Evolutionary conservation across 2,329 filamentous ascomycete genomes (phyloP).

Genomic region (Coniochaeta hoffmannii): DNA sequence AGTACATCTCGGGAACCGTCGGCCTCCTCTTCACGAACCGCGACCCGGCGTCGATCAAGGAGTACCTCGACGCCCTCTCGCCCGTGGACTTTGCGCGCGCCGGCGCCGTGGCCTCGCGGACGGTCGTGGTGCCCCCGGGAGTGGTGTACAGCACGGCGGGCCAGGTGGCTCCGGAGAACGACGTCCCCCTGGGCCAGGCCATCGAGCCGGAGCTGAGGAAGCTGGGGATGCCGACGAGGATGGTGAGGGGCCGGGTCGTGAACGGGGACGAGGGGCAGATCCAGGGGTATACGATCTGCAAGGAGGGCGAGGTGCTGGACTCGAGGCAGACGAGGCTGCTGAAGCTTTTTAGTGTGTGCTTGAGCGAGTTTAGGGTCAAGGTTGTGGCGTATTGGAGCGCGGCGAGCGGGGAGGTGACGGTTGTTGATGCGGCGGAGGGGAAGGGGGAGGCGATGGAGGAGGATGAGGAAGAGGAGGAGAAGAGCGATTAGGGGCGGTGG

Average conservation of each 20-base stretch:
- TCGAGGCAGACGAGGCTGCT: slow-evolving; percentile 87
- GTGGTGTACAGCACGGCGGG: slow-evolving; percentile 73
- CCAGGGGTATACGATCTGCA: slow-evolving; percentile 69
- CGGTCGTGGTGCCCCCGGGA: slow-evolving; percentile 77
- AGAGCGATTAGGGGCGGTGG: neutral
- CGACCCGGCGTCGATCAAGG: slow-evolving; percentile 54
- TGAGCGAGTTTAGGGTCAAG: slow-evolving; percentile 83
- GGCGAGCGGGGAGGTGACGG: slow-evolving; percentile 50
- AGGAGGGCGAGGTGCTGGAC: slow-evolving; percentile 77
- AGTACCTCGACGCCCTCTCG: slow-evolving; percentile 65
- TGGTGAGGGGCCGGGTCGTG: slow-evolving; percentile 82
- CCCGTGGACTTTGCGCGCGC: slow-evolving; percentile 89
- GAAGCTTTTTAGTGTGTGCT: slow-evolving; percentile 86
- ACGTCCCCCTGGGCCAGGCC: slow-evolving; percentile 79
- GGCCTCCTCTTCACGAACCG: slow-evolving; percentile 88
- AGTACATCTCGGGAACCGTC: slow-evolving; percentile 71
- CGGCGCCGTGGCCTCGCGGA: slow-evolving; percentile 65
- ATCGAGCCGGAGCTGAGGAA: slow-evolving; percentile 86
- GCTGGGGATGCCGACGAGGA: slow-evolving; percentile 79
- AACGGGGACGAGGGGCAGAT: slow-evolving; percentile 44
- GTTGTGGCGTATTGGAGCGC: slow-evolving; percentile 68
- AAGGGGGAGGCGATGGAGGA: slow-evolving; percentile 14
- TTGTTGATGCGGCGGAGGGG: slow-evolving; percentile 31
- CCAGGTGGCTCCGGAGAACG: slow-evolving; percentile 70
- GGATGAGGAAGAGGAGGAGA: slow-evolving; percentile 13